phyloP scores from a whole-genome alignment of 306 rosid genomes.

The Hippophae tibetana region DNA sequence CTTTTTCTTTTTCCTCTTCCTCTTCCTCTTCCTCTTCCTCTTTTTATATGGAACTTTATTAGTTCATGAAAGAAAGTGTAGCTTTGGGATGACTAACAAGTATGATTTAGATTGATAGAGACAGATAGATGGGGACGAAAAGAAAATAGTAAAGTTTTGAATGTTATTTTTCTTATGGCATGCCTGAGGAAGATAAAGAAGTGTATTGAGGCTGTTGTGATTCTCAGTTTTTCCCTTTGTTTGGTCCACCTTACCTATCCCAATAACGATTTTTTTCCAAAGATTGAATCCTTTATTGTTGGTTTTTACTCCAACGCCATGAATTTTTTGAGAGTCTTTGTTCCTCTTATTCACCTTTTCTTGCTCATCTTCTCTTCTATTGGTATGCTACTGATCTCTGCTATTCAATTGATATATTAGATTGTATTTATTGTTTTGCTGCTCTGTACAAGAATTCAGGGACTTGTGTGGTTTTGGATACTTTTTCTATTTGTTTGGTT shows the following conservation, averaged over 20 bases:
- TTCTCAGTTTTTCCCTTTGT: slow-evolving; percentile 16
- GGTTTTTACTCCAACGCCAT: slow-evolving; percentile 24
- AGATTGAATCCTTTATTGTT: slow-evolving; percentile 19
- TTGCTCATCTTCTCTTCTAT: slow-evolving; percentile 38
- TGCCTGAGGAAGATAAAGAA: slow-evolving; percentile 41
- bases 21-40: too few relatives aligned
- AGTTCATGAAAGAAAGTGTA: too few relatives aligned
- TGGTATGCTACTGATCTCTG: slow-evolving; percentile 36
- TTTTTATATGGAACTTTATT: too few relatives aligned
- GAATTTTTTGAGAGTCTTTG: slow-evolving; percentile 25
- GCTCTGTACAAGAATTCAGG: slow-evolving; percentile 1
- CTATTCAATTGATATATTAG: background rate
- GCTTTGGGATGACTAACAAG: too few relatives aligned
- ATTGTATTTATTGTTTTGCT: background rate
- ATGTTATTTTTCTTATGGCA: slow-evolving; percentile 53
- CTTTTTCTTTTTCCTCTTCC: too few relatives aligned
- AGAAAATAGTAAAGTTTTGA: slow-evolving; percentile 7
- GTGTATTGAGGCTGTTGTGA: slow-evolving; percentile 13
- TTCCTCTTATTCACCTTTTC: slow-evolving; percentile 23
- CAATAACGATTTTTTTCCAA: slow-evolving; percentile 15
- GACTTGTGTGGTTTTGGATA: slow-evolving; percentile 8
- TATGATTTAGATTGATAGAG: background rate
- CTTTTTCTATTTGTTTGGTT: slow-evolving; percentile 4
- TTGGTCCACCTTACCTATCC: slow-evolving; percentile 29
- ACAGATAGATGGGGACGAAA: slow-evolving; percentile 1